Evolutionary conservation across 1,284 basidiomycete species (phyloP).

Genomic region (Butyriboletus appendiculatus): DNA sequence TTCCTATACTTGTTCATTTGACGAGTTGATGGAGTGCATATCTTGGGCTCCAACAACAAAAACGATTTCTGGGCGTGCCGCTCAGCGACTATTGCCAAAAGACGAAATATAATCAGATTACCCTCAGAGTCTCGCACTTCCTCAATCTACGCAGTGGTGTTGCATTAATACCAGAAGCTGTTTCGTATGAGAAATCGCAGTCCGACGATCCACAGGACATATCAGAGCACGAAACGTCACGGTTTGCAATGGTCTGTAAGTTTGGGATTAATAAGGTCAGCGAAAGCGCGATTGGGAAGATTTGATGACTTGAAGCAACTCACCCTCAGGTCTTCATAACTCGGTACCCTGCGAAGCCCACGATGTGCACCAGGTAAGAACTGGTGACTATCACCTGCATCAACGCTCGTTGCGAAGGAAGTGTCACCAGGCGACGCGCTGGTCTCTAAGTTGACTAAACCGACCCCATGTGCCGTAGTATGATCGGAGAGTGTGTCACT

Average conservation of each 20-base stretch:
- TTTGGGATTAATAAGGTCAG: background rate
- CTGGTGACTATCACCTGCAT: conserved; percentile 4
- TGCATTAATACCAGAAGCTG: background rate
- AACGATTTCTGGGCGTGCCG: conserved; percentile 5
- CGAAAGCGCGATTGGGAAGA: background rate
- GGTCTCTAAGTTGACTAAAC: background rate
- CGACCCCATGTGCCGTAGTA: background rate
- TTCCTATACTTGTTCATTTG: conserved; percentile 4
- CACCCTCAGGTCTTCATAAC: conserved; percentile 22
- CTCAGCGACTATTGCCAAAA: conserved; percentile 1
- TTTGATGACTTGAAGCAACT: background rate
- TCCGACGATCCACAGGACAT: conserved; percentile 2
- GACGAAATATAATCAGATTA: background rate
- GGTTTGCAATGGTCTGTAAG: background rate
- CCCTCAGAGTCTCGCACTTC: conserved; percentile 1
- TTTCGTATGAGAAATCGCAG: background rate
- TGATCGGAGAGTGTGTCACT: conserved; percentile 3
- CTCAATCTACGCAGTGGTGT: background rate
- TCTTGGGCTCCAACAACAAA: background rate
- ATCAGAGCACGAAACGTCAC: background rate
- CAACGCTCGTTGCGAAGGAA: conserved; percentile 27
- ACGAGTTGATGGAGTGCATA: background rate
- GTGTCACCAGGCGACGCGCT: conserved; percentile 4
- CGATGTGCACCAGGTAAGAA: background rate
- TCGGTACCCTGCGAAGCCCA: conserved; percentile 23